A percentile compares a stretch with the other conserved stretches of the same genome.
Conservation (phyloP, 176 grass and related monocot genomes). For the Aegilops bicornis region DNA sequence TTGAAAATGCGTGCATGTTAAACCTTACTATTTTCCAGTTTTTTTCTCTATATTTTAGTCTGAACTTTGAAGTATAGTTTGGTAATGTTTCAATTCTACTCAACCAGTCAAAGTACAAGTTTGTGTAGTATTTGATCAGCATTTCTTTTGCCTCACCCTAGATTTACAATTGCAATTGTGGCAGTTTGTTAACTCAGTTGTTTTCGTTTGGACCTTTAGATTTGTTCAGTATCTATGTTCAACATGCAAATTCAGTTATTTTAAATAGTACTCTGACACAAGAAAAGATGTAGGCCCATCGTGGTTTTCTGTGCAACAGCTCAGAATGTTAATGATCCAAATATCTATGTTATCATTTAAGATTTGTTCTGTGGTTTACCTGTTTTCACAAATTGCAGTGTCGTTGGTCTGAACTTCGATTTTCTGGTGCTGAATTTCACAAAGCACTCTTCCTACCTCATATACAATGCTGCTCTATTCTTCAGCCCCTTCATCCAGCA, state of each 20-base stretch:
- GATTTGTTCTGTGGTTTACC: constrained; percentile 20
- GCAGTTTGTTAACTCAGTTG: background rate
- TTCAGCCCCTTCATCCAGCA: constrained; percentile 72
- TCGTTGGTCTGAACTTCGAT: constrained; percentile 91
- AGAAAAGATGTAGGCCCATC: no score
- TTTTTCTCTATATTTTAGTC: background rate
- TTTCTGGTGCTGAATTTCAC: constrained; percentile 91
- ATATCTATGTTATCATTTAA: background rate
- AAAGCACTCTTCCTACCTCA: constrained; percentile 96
- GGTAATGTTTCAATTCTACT: background rate
- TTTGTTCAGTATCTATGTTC: background rate
- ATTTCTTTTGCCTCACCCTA: no score
- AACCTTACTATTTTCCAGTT: background rate
- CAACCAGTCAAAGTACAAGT: background rate
- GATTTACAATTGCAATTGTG: no score
- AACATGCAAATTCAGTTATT: background rate
- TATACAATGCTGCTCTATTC: constrained; percentile 82
- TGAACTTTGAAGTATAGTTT: background rate
- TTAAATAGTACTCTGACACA: no score
- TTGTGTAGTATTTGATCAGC: no score
- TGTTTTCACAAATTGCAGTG: constrained; percentile 53
- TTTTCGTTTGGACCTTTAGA: background rate
- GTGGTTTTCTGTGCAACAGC: background rate
- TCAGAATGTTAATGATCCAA: background rate
- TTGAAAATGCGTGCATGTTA: background rate